Conservation (phyloP, 139 green algal species). For the Chlamydomonas schloesseri region DNA sequence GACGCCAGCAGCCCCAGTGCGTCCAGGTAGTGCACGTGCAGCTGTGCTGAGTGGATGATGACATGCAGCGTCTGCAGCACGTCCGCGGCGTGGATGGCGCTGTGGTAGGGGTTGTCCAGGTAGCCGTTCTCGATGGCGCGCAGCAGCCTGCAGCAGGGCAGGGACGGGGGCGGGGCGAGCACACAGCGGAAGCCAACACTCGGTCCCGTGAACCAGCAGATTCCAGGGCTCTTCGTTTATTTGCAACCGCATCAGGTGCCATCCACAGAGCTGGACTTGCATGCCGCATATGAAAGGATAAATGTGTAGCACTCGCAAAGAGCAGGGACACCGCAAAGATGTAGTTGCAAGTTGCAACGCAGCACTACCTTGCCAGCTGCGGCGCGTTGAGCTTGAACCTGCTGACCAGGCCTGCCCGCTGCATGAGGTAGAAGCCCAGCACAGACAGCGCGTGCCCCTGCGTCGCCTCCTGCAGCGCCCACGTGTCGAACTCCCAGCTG, state of each 20-base stretch:
- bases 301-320: no score
- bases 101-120: constrained; percentile 56
- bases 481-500: constrained; percentile 57
- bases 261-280: no score
- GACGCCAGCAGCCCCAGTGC: constrained; percentile 47
- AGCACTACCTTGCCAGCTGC: constrained; percentile 40
- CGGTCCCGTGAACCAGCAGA: no score
- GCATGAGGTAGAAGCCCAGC: constrained; percentile 57
- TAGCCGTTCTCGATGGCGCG: constrained; percentile 39
- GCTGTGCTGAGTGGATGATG: constrained; percentile 54
- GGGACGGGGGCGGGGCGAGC: no score
- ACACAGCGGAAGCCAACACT: no score
- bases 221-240: no score
- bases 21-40: constrained; percentile 44
- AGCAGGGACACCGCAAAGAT: no score
- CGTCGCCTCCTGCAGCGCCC: constrained; percentile 49
- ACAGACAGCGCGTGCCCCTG: constrained; percentile 52
- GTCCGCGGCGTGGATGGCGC: constrained; percentile 42
- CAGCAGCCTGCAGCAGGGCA: constrained; percentile 26
- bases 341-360: no score
- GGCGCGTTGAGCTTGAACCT: constrained; percentile 29
- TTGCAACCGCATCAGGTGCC: no score
- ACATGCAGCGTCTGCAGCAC: constrained; percentile 62
- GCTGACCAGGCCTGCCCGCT: constrained; percentile 30
- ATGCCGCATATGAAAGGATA: no score